phyloP scores from a whole-genome alignment of 352 stramenopile genomes.

The Globisporangium lucens region DNA sequence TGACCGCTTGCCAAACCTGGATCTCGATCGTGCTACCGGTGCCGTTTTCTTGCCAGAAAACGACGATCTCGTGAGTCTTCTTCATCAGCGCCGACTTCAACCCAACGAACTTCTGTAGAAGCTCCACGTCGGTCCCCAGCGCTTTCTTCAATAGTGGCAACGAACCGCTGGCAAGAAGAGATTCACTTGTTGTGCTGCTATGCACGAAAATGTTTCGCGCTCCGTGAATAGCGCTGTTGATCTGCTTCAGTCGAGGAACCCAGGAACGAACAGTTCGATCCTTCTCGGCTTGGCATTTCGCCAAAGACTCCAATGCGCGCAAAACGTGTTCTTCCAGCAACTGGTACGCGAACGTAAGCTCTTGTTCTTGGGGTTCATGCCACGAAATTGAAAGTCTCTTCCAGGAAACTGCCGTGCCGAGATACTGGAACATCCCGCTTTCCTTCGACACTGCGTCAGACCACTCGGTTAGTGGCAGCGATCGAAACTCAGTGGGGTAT shows the following conservation, averaged over 20 bases:
- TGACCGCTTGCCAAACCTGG: slow-evolving; percentile 45
- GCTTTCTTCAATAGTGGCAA: slow-evolving; percentile 34
- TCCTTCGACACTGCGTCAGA: slow-evolving; percentile 29
- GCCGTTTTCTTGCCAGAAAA: slow-evolving; percentile 48
- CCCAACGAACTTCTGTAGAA: slow-evolving; percentile 31
- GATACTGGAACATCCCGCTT: slow-evolving; percentile 57
- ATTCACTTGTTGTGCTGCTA: slow-evolving; percentile 12
- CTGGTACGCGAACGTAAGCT: slow-evolving; percentile 53
- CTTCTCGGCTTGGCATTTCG: slow-evolving; percentile 20
- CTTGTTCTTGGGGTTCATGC: slow-evolving; percentile 56
- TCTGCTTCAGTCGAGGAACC: slow-evolving; percentile 41
- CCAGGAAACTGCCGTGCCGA: slow-evolving; percentile 51
- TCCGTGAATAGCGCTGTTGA: slow-evolving; percentile 42
- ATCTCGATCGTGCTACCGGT: slow-evolving; percentile 50
- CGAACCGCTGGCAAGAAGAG: slow-evolving; percentile 23
- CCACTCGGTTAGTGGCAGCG: slow-evolving; percentile 48
- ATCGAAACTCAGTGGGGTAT: slow-evolving; percentile 63
- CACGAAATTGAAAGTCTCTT: slow-evolving; percentile 46
- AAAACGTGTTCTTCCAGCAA: slow-evolving; percentile 54
- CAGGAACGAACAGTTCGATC: slow-evolving; percentile 46
- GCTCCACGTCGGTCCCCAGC: slow-evolving; percentile 26
- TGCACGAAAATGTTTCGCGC: slow-evolving; percentile 48
- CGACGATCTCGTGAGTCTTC: slow-evolving; percentile 34
- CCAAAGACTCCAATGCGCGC: slow-evolving; percentile 26
- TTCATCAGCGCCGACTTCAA: slow-evolving; percentile 46